Evolutionary conservation across 495 filamentous ascomycete species (phyloP).

Genomic region (Echria macrotheca): DNA sequence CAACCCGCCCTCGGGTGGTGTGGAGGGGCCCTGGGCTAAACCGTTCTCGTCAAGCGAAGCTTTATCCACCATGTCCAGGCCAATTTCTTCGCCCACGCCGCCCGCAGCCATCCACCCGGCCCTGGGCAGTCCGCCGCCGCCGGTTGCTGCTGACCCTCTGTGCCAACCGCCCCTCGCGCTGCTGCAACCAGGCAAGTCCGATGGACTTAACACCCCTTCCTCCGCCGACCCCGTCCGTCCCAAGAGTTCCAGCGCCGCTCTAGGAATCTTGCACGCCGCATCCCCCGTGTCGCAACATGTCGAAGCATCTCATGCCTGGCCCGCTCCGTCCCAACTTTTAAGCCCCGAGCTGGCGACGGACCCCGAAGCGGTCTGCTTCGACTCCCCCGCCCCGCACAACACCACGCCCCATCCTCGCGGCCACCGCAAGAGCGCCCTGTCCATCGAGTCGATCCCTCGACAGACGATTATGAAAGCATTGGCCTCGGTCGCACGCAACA

Average conservation of each 20-base stretch:
- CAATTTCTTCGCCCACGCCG: conserved; percentile 31
- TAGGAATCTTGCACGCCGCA: conserved; percentile 6
- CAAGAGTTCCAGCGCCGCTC: conserved; percentile 17
- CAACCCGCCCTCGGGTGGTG: background rate
- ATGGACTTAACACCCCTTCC: conserved; percentile 21
- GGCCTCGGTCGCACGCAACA: conserved; percentile 62
- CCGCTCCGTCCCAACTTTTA: conserved; percentile 6
- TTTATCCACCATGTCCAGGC: conserved; percentile 27
- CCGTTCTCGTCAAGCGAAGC: too few relatives aligned
- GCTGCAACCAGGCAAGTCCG: conserved; percentile 10
- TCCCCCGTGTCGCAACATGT: conserved; percentile 14
- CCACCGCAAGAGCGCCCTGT: conserved; percentile 58
- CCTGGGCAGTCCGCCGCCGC: conserved; percentile 21
- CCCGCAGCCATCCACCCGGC: conserved; percentile 34
- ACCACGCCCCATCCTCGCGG: conserved; percentile 15
- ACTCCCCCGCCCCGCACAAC: conserved; percentile 1
- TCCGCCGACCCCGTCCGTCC: conserved; percentile 18
- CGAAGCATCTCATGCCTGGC: conserved; percentile 1
- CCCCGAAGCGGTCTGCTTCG: conserved; percentile 1
- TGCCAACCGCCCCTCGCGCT: too few relatives aligned
- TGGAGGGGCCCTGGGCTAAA: background rate
- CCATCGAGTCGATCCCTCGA: conserved; percentile 67
- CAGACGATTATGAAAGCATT: conserved; percentile 89
- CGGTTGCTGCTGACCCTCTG: too few relatives aligned
- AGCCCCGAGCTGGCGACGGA: conserved; percentile 5